Conservation (phyloP, 345 rosid genomes). For the Eucalyptus sp. region DNA sequence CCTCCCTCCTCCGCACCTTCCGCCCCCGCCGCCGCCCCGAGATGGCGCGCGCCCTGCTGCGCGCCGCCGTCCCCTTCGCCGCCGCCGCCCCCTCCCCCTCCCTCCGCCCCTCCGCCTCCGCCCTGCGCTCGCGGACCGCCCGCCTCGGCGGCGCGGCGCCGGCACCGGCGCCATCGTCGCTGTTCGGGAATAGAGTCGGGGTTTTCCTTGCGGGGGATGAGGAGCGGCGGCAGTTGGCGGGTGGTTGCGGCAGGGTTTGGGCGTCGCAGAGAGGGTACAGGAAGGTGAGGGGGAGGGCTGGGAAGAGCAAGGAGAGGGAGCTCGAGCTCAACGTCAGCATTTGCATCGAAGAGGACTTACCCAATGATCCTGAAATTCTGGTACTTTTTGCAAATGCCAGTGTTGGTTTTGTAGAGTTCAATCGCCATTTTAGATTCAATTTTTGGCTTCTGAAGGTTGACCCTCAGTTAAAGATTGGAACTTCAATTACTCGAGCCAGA, state of each 20-base stretch:
- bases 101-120: background rate
- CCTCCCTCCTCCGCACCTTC: conserved; percentile 23
- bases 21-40: conserved; percentile 23
- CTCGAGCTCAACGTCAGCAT: conserved; percentile 72
- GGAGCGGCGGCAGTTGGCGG: conserved; percentile 1
- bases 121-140: background rate
- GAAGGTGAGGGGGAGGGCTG: conserved; percentile 35
- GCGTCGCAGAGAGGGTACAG: conserved; percentile 58
- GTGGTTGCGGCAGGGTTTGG: conserved; percentile 5
- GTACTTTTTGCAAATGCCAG: conserved; percentile 9
- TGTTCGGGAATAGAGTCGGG: conserved; percentile 23
- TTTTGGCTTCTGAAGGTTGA: background rate
- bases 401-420: background rate
- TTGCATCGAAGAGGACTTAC: conserved; percentile 76
- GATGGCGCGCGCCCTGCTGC: conserved; percentile 43
- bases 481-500: background rate
- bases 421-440: background rate
- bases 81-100: background rate
- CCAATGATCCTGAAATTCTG: conserved; percentile 77
- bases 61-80: conserved; percentile 27
- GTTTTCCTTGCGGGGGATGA: conserved; percentile 9
- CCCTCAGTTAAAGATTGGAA: background rate
- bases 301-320: conserved; percentile 40
- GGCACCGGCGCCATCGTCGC: background rate
- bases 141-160: background rate